These are phyloP conservation scores for Pelargonium myrrhifolium DNA, from an alignment of 441 rosid species.

Conservation along the genomic window DNA sequence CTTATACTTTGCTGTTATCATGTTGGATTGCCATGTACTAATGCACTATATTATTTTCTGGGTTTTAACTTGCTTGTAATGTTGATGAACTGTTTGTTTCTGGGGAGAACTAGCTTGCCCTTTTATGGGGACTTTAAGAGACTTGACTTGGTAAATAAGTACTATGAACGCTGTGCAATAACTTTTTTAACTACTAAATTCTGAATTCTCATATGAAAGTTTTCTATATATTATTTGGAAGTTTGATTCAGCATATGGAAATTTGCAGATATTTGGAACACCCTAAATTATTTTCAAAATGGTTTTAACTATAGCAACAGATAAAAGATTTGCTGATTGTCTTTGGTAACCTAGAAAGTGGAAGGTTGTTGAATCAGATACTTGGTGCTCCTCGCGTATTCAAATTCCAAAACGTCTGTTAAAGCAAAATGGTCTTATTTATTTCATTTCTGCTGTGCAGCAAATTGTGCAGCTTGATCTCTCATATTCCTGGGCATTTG, in stretches of 20 bases:
- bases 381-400: neutral
- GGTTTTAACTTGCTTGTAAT: neutral
- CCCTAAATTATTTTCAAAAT: neutral
- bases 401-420: conserved; percentile 7
- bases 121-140: neutral
- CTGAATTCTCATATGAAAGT: no score
- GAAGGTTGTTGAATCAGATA: neutral
- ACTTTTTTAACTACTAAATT: no score
- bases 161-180: no score
- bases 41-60: conserved; percentile 9
- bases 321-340: neutral
- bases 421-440: conserved; percentile 7
- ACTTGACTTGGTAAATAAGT: no score
- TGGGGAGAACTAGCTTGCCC: neutral
- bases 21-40: neutral
- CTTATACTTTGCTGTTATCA: conserved; percentile 7
- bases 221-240: neutral
- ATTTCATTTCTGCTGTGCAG: conserved; percentile 38
- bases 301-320: neutral
- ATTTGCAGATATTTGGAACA: neutral
- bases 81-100: neutral
- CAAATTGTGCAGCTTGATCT: conserved; percentile 98
- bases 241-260: neutral
- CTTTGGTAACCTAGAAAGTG: neutral
- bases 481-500: conserved; percentile 96